phyloP scores from a whole-genome alignment of 1,284 basidiomycete species.

The Malassezia globosa region DNA sequence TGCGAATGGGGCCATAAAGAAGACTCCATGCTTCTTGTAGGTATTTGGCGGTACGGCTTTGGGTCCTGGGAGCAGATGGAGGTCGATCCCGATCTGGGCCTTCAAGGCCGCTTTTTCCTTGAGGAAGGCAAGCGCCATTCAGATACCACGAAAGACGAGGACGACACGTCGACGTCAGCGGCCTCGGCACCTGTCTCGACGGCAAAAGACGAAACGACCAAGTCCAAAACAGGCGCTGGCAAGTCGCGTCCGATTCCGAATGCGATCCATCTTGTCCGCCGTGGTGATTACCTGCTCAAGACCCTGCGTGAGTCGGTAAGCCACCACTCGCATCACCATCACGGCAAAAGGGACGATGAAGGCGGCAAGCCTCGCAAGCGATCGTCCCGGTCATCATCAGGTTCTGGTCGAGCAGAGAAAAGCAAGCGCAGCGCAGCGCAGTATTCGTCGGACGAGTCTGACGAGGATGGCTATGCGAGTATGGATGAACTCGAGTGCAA shows the following conservation, averaged over 20 bases:
- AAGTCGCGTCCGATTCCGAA: constrained; percentile 39
- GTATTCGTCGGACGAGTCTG: constrained; percentile 25
- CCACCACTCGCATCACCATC: no score
- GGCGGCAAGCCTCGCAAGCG: constrained; percentile 8
- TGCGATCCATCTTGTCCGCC: constrained; percentile 75
- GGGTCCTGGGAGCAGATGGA: constrained; percentile 94
- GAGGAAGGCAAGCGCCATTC: constrained; percentile 59
- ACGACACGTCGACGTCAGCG: constrained; percentile 29
- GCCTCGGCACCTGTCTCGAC: no score
- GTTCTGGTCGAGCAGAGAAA: constrained; percentile 9
- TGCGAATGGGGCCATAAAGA: constrained; percentile 87
- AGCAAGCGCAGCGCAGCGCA: constrained; percentile 19
- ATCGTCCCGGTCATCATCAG: constrained; percentile 19
- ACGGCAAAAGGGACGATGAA: background rate
- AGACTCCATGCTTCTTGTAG: constrained; percentile 85
- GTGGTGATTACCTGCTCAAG: constrained; percentile 85
- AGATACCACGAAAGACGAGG: constrained; percentile 50
- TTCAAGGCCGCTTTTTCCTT: constrained; percentile 89
- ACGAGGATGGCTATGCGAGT: constrained; percentile 50
- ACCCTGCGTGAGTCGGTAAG: constrained; percentile 63
- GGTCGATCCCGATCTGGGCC: constrained; percentile 69
- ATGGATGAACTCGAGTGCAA: constrained; percentile 95
- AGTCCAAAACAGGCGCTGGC: constrained; percentile 24
- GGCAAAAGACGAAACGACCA: constrained; percentile 31
- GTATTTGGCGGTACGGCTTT: constrained; percentile 85